These are phyloP conservation scores for Actinidia chinensis DNA, from an alignment of 179 eudicot genomes.

Conservation along the genomic window DNA sequence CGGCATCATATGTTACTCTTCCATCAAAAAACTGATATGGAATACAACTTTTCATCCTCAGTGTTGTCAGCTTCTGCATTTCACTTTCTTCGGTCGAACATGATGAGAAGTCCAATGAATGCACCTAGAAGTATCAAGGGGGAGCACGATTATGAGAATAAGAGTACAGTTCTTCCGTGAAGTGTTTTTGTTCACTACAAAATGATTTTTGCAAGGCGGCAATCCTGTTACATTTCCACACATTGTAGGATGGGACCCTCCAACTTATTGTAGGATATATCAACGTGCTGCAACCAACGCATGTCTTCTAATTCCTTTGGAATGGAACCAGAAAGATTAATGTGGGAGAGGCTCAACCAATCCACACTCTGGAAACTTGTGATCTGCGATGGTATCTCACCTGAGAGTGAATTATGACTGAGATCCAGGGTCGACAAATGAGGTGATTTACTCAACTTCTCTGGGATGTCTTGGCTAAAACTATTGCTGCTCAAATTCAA, in stretches of 20 bases:
- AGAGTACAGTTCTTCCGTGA: background rate
- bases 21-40: slow-evolving; percentile 25
- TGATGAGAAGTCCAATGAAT: background rate
- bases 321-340: slow-evolving; percentile 30
- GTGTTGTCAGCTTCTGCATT: background rate
- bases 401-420: slow-evolving; percentile 22
- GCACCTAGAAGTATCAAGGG: slow-evolving; percentile 19
- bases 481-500: slow-evolving; percentile 40
- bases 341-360: slow-evolving; percentile 43
- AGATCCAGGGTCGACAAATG: slow-evolving; percentile 30
- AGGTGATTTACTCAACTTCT: slow-evolving; percentile 12
- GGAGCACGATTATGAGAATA: slow-evolving; percentile 17
- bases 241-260: slow-evolving; percentile 44
- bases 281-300: slow-evolving; percentile 9
- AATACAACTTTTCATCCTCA: slow-evolving; percentile 10
- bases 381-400: slow-evolving; percentile 33
- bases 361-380: slow-evolving; percentile 25
- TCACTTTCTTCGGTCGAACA: slow-evolving; percentile 9
- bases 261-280: slow-evolving; percentile 35
- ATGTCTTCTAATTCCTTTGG: slow-evolving; percentile 13
- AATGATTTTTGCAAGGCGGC: slow-evolving; percentile 20
- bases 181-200: background rate
- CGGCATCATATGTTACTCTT: slow-evolving; percentile 23
- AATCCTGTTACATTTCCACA: slow-evolving; percentile 42
- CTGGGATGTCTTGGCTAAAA: slow-evolving; percentile 22